Conservation (phyloP, 176 grass and related monocot genomes). For the Guadua angustifolia region DNA sequence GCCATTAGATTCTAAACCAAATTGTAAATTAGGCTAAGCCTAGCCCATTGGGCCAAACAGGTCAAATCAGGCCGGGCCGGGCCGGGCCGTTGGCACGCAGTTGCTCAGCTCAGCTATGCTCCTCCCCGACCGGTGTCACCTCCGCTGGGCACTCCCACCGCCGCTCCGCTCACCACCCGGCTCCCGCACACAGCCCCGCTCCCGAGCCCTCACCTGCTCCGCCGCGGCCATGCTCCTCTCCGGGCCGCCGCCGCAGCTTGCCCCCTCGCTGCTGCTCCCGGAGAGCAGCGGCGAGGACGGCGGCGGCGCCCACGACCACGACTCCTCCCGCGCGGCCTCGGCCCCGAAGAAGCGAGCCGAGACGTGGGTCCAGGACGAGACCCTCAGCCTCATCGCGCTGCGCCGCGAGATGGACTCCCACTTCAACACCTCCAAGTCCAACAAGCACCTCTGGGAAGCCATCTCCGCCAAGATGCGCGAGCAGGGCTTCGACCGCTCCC, state of each 20-base stretch:
- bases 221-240: constrained; percentile 61
- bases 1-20: no score
- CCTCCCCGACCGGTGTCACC: background rate
- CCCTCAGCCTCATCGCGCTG: constrained; percentile 75
- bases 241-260: constrained; percentile 49
- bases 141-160: constrained; percentile 5
- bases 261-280: constrained; percentile 57
- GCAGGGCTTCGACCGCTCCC: constrained; percentile 90
- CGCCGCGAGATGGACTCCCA: constrained; percentile 79
- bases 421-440: constrained; percentile 99
- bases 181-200: constrained; percentile 17
- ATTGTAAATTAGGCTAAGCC: no score
- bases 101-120: background rate
- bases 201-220: background rate
- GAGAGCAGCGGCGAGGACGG: constrained; percentile 83
- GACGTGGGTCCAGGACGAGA: constrained; percentile 96
- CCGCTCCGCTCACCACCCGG: constrained; percentile 10
- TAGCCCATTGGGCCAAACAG: background rate
- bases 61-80: background rate
- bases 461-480: constrained; percentile 92
- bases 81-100: background rate
- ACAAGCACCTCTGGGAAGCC: constrained; percentile 97
- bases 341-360: constrained; percentile 94
- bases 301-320: constrained; percentile 43
- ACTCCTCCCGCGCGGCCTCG: constrained; percentile 49